Evolutionary conservation across 306 rosid species (phyloP).

Genomic region (Rubus parviflorus): DNA sequence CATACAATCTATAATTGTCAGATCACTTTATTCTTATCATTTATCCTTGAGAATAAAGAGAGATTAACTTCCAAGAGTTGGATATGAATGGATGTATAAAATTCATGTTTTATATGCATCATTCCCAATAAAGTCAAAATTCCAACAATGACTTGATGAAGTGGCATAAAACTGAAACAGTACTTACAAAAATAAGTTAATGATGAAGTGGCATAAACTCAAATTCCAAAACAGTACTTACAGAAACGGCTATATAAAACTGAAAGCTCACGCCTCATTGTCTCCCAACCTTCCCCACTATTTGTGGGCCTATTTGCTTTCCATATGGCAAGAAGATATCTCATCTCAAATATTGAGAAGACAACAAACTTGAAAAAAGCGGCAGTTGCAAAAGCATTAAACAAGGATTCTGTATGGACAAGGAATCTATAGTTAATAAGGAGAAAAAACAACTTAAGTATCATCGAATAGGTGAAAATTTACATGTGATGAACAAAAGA

Average conservation of each 20-base stretch:
- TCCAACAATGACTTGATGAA: background rate
- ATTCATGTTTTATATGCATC: background rate
- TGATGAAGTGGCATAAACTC: background rate
- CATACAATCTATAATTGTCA: background rate
- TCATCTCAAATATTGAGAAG: slow-evolving; percentile 98
- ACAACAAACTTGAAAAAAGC: slow-evolving; percentile 98
- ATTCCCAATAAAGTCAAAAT: background rate
- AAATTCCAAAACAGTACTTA: slow-evolving; percentile 43
- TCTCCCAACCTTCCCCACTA: slow-evolving; percentile 97
- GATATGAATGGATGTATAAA: background rate
- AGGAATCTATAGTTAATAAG: slow-evolving; percentile 30
- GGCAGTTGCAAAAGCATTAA: slow-evolving; percentile 98
- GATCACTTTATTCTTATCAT: background rate
- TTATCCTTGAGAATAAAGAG: background rate
- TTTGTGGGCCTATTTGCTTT: slow-evolving; percentile 89
- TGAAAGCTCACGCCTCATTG: slow-evolving; percentile 97
- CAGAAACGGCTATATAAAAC: slow-evolving; percentile 97
- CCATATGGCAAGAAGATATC: slow-evolving; percentile 99
- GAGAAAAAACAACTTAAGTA: background rate
- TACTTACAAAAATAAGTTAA: slow-evolving; percentile 62
- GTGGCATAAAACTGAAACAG: slow-evolving; percentile 1
- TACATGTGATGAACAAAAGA: slow-evolving; percentile 3
- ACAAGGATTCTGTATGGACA: slow-evolving; percentile 67
- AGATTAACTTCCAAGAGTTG: background rate
- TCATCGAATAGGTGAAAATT: background rate